These are phyloP conservation scores for Cercospora sojina DNA, from an alignment of 2,329 filamentous ascomycete species.

Conservation along the genomic window DNA sequence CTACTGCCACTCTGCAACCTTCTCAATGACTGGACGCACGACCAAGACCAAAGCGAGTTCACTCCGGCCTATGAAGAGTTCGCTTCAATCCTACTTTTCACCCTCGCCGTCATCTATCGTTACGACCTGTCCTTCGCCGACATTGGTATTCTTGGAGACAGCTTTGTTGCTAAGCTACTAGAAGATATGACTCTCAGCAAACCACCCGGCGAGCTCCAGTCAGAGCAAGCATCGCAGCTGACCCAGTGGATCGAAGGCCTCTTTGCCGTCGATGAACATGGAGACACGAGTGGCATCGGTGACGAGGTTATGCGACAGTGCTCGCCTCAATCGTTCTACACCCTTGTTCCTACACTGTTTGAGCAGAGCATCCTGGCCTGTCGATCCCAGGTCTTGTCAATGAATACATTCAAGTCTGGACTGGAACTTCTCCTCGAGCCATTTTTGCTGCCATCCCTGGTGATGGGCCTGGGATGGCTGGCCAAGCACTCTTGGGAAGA, in stretches of 20 bases:
- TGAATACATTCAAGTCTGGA: constrained; percentile 70
- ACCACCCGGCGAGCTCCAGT: constrained; percentile 59
- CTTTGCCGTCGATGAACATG: constrained; percentile 64
- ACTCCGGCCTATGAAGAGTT: constrained; percentile 87
- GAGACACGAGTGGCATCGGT: constrained; percentile 62
- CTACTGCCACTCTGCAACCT: constrained; percentile 72
- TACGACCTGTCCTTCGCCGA: constrained; percentile 66
- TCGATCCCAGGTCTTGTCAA: constrained; percentile 62
- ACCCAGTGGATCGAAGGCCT: constrained; percentile 75
- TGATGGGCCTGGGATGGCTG: constrained; percentile 71
- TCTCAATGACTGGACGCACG: constrained; percentile 76
- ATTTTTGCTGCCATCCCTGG: constrained; percentile 74
- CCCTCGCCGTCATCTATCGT: constrained; percentile 72
- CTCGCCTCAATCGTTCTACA: constrained; percentile 77
- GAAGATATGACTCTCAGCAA: constrained; percentile 59
- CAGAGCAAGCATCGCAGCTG: constrained; percentile 65
- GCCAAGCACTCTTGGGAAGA: constrained; percentile 67
- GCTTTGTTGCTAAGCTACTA: constrained; percentile 68
- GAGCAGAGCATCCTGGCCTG: constrained; percentile 71
- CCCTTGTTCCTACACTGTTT: constrained; percentile 74
- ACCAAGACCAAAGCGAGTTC: constrained; percentile 78
- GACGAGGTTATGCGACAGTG: constrained; percentile 82
- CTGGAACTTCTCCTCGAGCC: constrained; percentile 79
- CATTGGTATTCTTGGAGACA: constrained; percentile 62
- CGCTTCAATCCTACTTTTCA: constrained; percentile 70